Evolutionary conservation across 2,329 filamentous ascomycete species (phyloP).

Genomic region (Aspergillus sp.): DNA sequence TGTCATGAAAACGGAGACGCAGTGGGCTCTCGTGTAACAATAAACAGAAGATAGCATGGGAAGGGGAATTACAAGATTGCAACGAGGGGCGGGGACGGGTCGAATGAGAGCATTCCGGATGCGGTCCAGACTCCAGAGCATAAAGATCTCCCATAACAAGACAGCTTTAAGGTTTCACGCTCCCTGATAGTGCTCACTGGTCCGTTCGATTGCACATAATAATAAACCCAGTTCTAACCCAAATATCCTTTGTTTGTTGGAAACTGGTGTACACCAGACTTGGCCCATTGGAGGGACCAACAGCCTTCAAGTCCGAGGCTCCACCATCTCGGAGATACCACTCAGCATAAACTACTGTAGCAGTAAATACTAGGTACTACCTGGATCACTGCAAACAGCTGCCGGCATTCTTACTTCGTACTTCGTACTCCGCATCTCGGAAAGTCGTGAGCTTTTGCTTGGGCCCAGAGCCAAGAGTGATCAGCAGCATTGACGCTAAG

Average conservation of each 20-base stretch:
- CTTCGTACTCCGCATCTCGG: neutral
- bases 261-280: too few relatives aligned
- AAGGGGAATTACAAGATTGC: neutral
- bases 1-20: conserved; percentile 1
- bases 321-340: neutral
- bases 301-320: neutral
- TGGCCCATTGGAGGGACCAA: neutral
- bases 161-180: neutral
- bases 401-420: neutral
- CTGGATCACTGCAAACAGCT: neutral
- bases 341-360: neutral
- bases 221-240: neutral
- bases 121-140: neutral
- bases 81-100: neutral
- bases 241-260: neutral
- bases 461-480: neutral
- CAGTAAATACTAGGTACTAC: neutral
- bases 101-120: neutral
- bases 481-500: neutral
- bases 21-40: neutral
- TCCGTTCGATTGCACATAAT: neutral
- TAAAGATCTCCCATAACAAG: neutral
- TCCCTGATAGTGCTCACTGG: neutral
- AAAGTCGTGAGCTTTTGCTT: neutral
- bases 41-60: neutral